phyloP scores from a whole-genome alignment of 257 asterid genomes.

The Ligustrum vulgare region DNA sequence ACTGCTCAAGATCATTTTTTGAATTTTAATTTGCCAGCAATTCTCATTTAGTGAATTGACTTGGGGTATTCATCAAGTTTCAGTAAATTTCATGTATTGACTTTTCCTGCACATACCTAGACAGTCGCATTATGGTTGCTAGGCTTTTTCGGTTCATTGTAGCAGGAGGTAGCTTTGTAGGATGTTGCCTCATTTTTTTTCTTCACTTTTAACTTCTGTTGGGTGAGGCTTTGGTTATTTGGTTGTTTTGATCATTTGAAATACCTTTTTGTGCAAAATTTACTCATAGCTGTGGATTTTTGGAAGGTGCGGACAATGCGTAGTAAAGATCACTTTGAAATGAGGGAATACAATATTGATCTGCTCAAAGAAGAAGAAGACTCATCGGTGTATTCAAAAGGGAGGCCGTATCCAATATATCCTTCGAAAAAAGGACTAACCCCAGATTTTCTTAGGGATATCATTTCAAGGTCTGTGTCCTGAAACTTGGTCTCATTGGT shows the following conservation, averaged over 20 bases:
- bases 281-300: constrained; percentile 28
- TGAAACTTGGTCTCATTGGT: constrained; percentile 16
- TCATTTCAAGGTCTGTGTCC: constrained; percentile 67
- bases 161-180: background rate
- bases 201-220: background rate
- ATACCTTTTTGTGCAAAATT: constrained; percentile 11
- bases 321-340: constrained; percentile 75
- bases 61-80: constrained; percentile 8
- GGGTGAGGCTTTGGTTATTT: constrained; percentile 3
- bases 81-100: background rate
- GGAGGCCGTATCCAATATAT: constrained; percentile 91
- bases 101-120: background rate
- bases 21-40: background rate
- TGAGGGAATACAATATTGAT: constrained; percentile 85
- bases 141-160: background rate
- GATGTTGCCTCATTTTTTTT: background rate
- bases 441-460: constrained; percentile 69
- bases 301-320: constrained; percentile 69
- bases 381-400: constrained; percentile 56
- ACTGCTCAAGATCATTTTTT: background rate
- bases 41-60: background rate
- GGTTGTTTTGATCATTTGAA: constrained; percentile 3
- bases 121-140: background rate
- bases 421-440: constrained; percentile 90
- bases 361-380: constrained; percentile 63